phyloP scores from a whole-genome alignment of 495 filamentous ascomycete genomes.

The Letharia lupina region DNA sequence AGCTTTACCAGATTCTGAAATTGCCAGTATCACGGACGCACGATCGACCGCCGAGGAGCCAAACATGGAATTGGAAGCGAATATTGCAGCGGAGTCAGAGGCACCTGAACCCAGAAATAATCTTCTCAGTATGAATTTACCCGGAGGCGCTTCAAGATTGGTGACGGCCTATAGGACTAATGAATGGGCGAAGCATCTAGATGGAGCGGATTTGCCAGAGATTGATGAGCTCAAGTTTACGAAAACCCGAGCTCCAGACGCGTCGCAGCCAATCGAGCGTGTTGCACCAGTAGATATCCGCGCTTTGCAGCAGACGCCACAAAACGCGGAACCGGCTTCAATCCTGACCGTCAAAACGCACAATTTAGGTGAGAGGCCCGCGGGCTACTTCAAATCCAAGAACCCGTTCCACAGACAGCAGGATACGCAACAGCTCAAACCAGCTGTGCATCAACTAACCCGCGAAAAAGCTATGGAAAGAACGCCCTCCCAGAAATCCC shows the following conservation, averaged over 20 bases:
- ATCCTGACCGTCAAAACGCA: slow-evolving; percentile 8
- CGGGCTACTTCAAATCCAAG: slow-evolving; percentile 7
- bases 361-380: neutral
- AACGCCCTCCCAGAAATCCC: slow-evolving; percentile 8
- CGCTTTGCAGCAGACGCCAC: slow-evolving; percentile 62
- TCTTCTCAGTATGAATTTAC: slow-evolving; percentile 16
- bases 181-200: slow-evolving; percentile 91
- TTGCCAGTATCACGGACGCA: neutral
- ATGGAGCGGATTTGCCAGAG: slow-evolving; percentile 68
- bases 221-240: slow-evolving; percentile 48
- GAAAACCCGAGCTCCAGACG: slow-evolving; percentile 30
- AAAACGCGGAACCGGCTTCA: slow-evolving; percentile 38
- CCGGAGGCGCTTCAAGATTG: slow-evolving; percentile 48
- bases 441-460: slow-evolving; percentile 4
- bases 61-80: neutral
- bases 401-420: slow-evolving; percentile 7
- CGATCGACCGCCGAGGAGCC: neutral
- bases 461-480: slow-evolving; percentile 7
- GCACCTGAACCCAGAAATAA: neutral
- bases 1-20: neutral
- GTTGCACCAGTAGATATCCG: slow-evolving; percentile 55
- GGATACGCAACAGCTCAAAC: neutral
- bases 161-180: slow-evolving; percentile 82
- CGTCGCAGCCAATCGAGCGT: slow-evolving; percentile 36
- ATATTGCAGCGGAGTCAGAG: neutral